Conservation (phyloP, 805 yeast genomes). For the Nakazawaea wickerhamii region DNA sequence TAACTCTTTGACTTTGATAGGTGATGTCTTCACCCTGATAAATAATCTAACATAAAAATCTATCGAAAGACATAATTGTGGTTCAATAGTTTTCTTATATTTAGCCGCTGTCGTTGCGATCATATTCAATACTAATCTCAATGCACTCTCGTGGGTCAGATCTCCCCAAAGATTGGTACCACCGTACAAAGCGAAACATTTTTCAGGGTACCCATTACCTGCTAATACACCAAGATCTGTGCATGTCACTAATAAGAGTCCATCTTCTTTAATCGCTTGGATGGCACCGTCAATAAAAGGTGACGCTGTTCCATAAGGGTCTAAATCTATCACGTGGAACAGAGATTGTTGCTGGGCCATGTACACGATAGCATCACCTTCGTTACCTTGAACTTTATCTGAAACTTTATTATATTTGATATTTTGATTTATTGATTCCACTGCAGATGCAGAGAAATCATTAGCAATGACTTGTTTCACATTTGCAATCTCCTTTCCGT, state of each 20-base stretch:
- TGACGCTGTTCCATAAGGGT: slow-evolving; percentile 96
- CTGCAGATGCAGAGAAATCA: slow-evolving; percentile 84
- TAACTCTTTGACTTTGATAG: slow-evolving; percentile 74
- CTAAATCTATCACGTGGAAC: slow-evolving; percentile 87
- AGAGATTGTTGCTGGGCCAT: slow-evolving; percentile 50
- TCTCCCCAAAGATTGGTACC: slow-evolving; percentile 85
- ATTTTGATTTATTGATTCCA: slow-evolving; percentile 68
- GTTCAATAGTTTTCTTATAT: slow-evolving; percentile 83
- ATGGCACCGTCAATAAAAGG: slow-evolving; percentile 93
- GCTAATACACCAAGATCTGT: slow-evolving; percentile 95
- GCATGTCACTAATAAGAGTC: slow-evolving; percentile 84
- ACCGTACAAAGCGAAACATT: slow-evolving; percentile 91
- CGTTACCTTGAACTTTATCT: slow-evolving; percentile 55
- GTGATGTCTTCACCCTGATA: slow-evolving; percentile 70
- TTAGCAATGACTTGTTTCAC: slow-evolving; percentile 78
- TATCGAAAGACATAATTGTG: slow-evolving; percentile 77
- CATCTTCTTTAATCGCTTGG: slow-evolving; percentile 78
- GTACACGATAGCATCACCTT: slow-evolving; percentile 86
- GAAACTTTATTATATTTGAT: slow-evolving; percentile 59
- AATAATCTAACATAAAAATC: slow-evolving; percentile 91
- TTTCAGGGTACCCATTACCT: slow-evolving; percentile 94
- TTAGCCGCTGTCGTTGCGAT: slow-evolving; percentile 83
- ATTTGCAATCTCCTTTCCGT: slow-evolving; percentile 84
- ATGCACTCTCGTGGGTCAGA: slow-evolving; percentile 88
- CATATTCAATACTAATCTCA: slow-evolving; percentile 74